Base-by-base conservation (phyloP, 177 flowering plant species). In the Vitis hybrid region DNA sequence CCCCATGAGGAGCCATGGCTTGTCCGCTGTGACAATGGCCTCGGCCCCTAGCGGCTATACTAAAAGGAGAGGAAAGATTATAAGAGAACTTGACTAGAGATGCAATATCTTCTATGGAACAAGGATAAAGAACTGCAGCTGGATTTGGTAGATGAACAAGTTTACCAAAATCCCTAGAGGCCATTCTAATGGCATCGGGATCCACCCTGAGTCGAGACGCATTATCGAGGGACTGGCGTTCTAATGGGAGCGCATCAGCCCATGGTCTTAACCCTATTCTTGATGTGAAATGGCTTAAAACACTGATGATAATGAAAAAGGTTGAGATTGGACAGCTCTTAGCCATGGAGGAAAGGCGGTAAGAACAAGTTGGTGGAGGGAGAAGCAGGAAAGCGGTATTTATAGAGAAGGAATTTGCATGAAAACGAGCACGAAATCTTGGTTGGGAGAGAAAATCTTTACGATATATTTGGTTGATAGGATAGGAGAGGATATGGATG, bases 1-100 rank as follows among this genome's bases (percentile, higher is more conserved):
- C 87, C 9, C 97, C 98, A 19, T 77, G 70, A 8, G 12, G 58
- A 2, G 92, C 87, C 85, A 84, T 82, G 14, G 92, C 89, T 65
- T 93, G 98, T 8, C 97, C 39, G 11, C 97, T 97, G 61, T 60
- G 61, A 0, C 92, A 91, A 71, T 93, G 98, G 63, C 95, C 93
- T 1, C 55, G 67, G 13, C 98, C 98, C 66, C 83, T 75, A 1
- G 97, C 92, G 0, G 93, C 85, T 3, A 91, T 62, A 1, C 64
- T 34, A 61, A 55, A 52, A 91, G 84, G 39, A 93, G 91, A 0
- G 84, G 89, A 1, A 23, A 23, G 26, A 23, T 23, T 23, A 23
- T 23, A 23, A 23, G 26, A 23, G 26, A 23, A 23, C 26, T 23
- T 23, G 26, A 23, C 26, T 23, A 23, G 26, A 23, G 26, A 23